These are phyloP conservation scores for Pezicula carpinea DNA, from an alignment of 2,329 filamentous ascomycete species.

Conservation along the genomic window DNA sequence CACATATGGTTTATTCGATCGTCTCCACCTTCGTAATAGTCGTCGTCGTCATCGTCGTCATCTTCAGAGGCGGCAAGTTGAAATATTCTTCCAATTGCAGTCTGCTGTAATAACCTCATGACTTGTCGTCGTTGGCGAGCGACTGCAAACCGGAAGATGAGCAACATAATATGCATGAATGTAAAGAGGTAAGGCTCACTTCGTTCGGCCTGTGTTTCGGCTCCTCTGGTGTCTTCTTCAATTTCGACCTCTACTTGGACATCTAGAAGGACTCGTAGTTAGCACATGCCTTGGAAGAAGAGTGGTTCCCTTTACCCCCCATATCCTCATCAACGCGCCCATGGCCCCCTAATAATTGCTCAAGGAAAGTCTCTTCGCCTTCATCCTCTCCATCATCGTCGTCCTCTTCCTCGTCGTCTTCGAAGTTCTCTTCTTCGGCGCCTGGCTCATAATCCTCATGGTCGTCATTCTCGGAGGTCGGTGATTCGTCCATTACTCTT, in stretches of 20 bases:
- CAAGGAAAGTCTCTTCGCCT: neutral
- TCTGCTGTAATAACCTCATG: slow-evolving; percentile 18
- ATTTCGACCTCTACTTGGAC: slow-evolving; percentile 25
- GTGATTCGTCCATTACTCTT: neutral
- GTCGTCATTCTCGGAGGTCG: slow-evolving; percentile 3
- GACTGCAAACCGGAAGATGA: slow-evolving; percentile 23
- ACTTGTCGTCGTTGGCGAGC: slow-evolving; percentile 16
- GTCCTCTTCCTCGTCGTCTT: too few species aligned
- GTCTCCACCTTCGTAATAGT: slow-evolving; percentile 18
- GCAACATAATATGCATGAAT: slow-evolving; percentile 19
- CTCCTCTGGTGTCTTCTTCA: slow-evolving; percentile 31
- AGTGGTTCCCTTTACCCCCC: too few species aligned
- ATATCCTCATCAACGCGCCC: neutral
- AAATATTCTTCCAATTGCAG: slow-evolving; percentile 17
- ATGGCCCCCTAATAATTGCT: neutral
- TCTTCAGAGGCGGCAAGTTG: slow-evolving; percentile 8
- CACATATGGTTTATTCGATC: slow-evolving; percentile 31
- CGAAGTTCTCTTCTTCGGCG: too few species aligned
- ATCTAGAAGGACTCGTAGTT: neutral
- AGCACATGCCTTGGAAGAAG: too few species aligned
- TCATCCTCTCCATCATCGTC: neutral
- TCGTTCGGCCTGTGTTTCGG: slow-evolving; percentile 24
- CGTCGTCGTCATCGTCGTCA: slow-evolving; percentile 13
- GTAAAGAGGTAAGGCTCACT: slow-evolving; percentile 28
- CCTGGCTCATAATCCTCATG: slow-evolving; percentile 4